phyloP scores from a whole-genome alignment of 2,329 filamentous ascomycete genomes.

The Calonectria henricotiae region DNA sequence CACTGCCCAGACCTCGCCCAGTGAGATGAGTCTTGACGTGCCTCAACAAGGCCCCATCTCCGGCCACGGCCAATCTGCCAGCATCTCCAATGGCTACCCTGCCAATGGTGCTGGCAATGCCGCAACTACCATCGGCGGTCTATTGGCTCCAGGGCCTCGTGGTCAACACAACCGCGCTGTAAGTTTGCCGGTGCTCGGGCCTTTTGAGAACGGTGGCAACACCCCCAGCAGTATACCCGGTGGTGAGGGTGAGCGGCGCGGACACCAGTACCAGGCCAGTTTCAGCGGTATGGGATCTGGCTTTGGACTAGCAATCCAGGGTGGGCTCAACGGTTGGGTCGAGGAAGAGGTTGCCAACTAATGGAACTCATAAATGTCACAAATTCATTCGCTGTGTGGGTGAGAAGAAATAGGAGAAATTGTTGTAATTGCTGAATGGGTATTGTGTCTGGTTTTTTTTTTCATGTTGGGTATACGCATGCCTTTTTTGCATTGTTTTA shows the following conservation, averaged over 20 bases:
- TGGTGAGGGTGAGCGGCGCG: slow-evolving; percentile 71
- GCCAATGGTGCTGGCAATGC: slow-evolving; percentile 69
- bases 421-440: slow-evolving; percentile 61
- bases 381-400: slow-evolving; percentile 45
- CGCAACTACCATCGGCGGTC: slow-evolving; percentile 81
- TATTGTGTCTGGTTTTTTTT: slow-evolving; percentile 50
- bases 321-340: slow-evolving; percentile 78
- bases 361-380: slow-evolving; percentile 51
- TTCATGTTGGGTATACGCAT: slow-evolving; percentile 50
- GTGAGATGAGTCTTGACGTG: slow-evolving; percentile 72
- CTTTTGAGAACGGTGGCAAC: slow-evolving; percentile 74
- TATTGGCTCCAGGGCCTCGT: slow-evolving; percentile 79
- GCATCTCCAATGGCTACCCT: slow-evolving; percentile 77
- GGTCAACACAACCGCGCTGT: slow-evolving; percentile 85
- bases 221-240: slow-evolving; percentile 67
- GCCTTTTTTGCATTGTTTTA: slow-evolving; percentile 52
- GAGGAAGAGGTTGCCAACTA: slow-evolving; percentile 78
- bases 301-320: slow-evolving; percentile 76
- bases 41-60: slow-evolving; percentile 74
- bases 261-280: slow-evolving; percentile 78
- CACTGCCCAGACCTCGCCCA: slow-evolving; percentile 75
- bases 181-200: slow-evolving; percentile 83
- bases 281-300: slow-evolving; percentile 74
- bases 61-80: slow-evolving; percentile 77
- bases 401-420: slow-evolving; percentile 54